Evolutionary conservation across 1,284 basidiomycete genomes (phyloP).

Genomic region (Austropuccinia psidii): DNA sequence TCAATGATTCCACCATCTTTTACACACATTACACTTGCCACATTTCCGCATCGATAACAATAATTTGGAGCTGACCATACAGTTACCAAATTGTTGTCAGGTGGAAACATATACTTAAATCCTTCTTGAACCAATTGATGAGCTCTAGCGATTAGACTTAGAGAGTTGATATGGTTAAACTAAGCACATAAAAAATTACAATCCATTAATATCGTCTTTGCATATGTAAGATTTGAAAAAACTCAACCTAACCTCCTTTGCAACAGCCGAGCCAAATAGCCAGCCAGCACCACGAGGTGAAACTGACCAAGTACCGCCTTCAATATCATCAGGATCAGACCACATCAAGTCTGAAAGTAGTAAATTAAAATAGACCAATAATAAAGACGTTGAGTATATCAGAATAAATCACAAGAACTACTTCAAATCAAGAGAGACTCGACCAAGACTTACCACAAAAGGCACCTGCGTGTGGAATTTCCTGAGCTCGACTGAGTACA

Average conservation of each 20-base stretch:
- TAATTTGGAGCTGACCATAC: conserved; percentile 28
- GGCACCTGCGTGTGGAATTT: conserved; percentile 94
- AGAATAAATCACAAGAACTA: neutral
- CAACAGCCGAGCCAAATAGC: conserved; percentile 84
- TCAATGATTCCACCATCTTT: conserved; percentile 42
- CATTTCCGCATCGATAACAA: conserved; percentile 45
- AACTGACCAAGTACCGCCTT: conserved; percentile 76
- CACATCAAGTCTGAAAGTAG: conserved; percentile 74
- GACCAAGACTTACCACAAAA: conserved; percentile 66
- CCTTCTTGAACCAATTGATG: conserved; percentile 76
- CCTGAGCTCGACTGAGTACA: conserved; percentile 80
- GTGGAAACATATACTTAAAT: conserved; percentile 29
- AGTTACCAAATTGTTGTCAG: conserved; percentile 16
- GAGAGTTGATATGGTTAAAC: conserved; percentile 86
- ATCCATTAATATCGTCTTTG: conserved; percentile 3
- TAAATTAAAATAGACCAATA: neutral
- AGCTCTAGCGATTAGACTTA: conserved; percentile 77
- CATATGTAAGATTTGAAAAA: neutral
- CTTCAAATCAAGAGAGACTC: neutral
- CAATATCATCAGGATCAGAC: conserved; percentile 90
- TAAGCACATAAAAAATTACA: conserved; percentile 44
- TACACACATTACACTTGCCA: conserved; percentile 47
- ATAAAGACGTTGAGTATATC: neutral
- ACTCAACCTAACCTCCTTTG: conserved; percentile 60
- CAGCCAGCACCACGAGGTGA: conserved; percentile 90